Percentiles rank a stretch among this genome's conserved stretches.
These are phyloP conservation scores for Polychaeton citri DNA, from an alignment of 2,329 filamentous ascomycete genomes.

Conservation along the genomic window DNA sequence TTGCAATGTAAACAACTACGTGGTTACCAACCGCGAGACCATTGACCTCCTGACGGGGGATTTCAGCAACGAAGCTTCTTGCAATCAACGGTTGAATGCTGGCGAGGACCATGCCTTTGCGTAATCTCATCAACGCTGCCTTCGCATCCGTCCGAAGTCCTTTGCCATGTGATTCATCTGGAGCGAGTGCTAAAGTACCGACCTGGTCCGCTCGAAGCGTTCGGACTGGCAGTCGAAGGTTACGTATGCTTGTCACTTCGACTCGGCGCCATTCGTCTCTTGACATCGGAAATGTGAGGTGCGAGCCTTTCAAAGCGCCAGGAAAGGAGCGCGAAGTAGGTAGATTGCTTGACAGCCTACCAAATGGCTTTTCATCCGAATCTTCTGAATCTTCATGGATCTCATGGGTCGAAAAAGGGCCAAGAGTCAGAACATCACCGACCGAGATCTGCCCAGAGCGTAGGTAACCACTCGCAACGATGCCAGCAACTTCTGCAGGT, in stretches of 20 bases:
- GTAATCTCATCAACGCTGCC: constrained; percentile 25
- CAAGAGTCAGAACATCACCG: constrained; percentile 64
- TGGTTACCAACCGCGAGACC: constrained; percentile 53
- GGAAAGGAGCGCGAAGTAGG: constrained; percentile 35
- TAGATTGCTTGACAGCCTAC: constrained; percentile 13
- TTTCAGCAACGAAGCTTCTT: constrained; percentile 47
- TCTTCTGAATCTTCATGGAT: constrained; percentile 22
- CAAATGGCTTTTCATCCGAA: constrained; percentile 17
- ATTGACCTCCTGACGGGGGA: constrained; percentile 49
- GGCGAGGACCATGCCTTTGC: constrained; percentile 73
- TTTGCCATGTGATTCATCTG: constrained; percentile 19
- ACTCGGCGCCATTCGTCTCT: constrained; percentile 64
- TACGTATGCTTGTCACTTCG: constrained; percentile 72
- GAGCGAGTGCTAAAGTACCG: constrained; percentile 70
- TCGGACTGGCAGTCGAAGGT: constrained; percentile 70
- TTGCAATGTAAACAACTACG: constrained; percentile 77
- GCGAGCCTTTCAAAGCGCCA: constrained; percentile 26
- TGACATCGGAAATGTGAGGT: constrained; percentile 9
- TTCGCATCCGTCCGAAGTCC: constrained; percentile 3
- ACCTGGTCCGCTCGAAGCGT: constrained; percentile 68
- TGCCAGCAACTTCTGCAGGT: constrained; percentile 15
- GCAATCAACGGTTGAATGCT: constrained; percentile 42
- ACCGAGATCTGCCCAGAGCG: constrained; percentile 66
- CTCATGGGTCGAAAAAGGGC: constrained; percentile 43
- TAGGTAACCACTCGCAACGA: constrained; percentile 73